These are phyloP conservation scores for Kalaharituber pfeilii DNA, from an alignment of 2,329 filamentous ascomycete species.

Conservation along the genomic window DNA sequence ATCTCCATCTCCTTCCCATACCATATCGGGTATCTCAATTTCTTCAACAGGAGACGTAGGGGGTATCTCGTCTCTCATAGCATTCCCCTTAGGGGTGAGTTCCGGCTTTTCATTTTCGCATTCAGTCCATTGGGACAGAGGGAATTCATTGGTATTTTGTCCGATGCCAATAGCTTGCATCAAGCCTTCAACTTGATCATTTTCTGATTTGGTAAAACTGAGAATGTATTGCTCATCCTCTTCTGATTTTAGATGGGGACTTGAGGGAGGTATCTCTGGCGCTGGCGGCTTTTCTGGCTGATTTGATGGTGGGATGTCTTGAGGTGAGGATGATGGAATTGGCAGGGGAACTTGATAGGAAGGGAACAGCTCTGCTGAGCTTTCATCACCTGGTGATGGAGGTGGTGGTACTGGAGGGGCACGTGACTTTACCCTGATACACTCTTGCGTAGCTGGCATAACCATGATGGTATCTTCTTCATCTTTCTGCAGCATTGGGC, in stretches of 20 bases:
- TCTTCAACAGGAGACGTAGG: background rate
- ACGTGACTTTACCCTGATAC: background rate
- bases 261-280: background rate
- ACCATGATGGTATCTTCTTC: background rate
- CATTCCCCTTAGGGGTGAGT: background rate
- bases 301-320: background rate
- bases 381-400: background rate
- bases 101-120: background rate
- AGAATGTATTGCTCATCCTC: background rate
- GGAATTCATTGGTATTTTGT: background rate
- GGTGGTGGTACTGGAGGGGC: background rate
- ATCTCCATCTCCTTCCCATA: background rate
- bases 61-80: constrained; percentile 1
- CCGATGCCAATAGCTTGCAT: background rate
- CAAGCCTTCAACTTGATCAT: background rate
- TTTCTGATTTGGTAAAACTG: background rate
- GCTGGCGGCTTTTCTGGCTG: background rate
- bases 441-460: background rate
- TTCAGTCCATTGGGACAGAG: background rate
- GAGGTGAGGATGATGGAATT: background rate
- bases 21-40: background rate
- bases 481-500: background rate
- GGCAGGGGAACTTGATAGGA: constrained; percentile 8
- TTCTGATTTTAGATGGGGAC: background rate
- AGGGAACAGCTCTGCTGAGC: background rate